Evolutionary conservation across 2,329 filamentous ascomycete genomes (phyloP).

Genomic region (Erysiphe pulchra): DNA sequence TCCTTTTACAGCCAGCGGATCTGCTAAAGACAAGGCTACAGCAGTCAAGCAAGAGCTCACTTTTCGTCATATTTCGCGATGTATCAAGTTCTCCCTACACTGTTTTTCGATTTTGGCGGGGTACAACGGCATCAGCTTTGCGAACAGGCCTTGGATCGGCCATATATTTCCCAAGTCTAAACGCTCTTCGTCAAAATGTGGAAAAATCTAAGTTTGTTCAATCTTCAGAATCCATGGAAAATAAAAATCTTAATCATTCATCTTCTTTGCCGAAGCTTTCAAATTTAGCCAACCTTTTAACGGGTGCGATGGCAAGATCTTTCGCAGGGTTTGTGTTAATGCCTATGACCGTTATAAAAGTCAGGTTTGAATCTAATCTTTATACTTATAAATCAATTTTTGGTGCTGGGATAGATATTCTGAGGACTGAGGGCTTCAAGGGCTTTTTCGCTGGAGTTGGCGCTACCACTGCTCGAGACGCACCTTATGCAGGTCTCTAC

Average conservation of each 20-base stretch:
- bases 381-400: slow-evolving; percentile 62
- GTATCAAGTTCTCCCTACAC: slow-evolving; percentile 38
- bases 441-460: slow-evolving; percentile 90
- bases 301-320: slow-evolving; percentile 62
- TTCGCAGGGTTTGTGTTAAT: slow-evolving; percentile 79
- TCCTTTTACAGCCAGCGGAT: slow-evolving; percentile 83
- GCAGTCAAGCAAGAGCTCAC: slow-evolving; percentile 48
- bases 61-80: slow-evolving; percentile 39
- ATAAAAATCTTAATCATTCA: slow-evolving; percentile 18
- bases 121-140: slow-evolving; percentile 75
- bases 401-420: slow-evolving; percentile 49
- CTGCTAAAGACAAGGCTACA: slow-evolving; percentile 91
- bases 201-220: slow-evolving; percentile 20
- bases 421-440: slow-evolving; percentile 41
- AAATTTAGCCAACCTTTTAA: slow-evolving; percentile 61
- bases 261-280: slow-evolving; percentile 61
- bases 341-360: slow-evolving; percentile 90
- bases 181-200: slow-evolving; percentile 49
- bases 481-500: slow-evolving; percentile 89
- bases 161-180: slow-evolving; percentile 78
- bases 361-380: slow-evolving; percentile 72
- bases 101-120: slow-evolving; percentile 64
- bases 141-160: slow-evolving; percentile 83
- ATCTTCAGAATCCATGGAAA: slow-evolving; percentile 9
- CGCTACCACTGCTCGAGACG: slow-evolving; percentile 76